Evolutionary conservation across 2,329 filamentous ascomycete genomes (phyloP).

Genomic region (Phialophora verrucosa): DNA sequence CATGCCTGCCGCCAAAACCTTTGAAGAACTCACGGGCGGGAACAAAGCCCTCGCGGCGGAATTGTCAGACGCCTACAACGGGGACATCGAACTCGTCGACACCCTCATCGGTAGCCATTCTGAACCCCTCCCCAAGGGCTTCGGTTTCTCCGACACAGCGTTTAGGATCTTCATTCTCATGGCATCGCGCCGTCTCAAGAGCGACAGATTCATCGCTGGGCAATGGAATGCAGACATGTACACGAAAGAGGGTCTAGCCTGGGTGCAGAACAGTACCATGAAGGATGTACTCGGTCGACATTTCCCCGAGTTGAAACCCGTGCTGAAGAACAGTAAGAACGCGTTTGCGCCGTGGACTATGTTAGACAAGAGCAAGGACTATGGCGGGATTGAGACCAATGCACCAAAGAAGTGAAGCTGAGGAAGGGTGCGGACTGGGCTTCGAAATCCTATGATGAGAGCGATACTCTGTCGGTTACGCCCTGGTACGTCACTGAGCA

Average conservation of each 20-base stretch:
- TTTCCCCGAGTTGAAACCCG: conserved; percentile 49
- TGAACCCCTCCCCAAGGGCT: conserved; percentile 53
- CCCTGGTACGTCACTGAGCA: background rate
- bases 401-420: conserved; percentile 33
- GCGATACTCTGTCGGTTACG: background rate
- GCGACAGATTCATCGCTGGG: conserved; percentile 29
- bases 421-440: background rate
- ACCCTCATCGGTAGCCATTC: conserved; percentile 51
- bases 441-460: background rate
- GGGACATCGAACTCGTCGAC: conserved; percentile 52
- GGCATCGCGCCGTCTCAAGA: conserved; percentile 28
- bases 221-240: conserved; percentile 28
- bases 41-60: conserved; percentile 46
- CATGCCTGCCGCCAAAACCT: conserved; percentile 44
- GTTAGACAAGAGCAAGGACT: conserved; percentile 27
- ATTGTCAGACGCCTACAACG: conserved; percentile 48
- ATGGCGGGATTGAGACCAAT: conserved; percentile 39
- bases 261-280: conserved; percentile 50
- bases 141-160: conserved; percentile 57
- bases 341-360: conserved; percentile 26
- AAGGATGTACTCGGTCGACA: conserved; percentile 52
- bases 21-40: conserved; percentile 50
- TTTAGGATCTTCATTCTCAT: conserved; percentile 46
- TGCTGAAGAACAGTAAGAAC: conserved; percentile 24
- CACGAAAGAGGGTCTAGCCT: conserved; percentile 46